phyloP scores from a whole-genome alignment of 805 yeast species.

The Candida koratica region DNA sequence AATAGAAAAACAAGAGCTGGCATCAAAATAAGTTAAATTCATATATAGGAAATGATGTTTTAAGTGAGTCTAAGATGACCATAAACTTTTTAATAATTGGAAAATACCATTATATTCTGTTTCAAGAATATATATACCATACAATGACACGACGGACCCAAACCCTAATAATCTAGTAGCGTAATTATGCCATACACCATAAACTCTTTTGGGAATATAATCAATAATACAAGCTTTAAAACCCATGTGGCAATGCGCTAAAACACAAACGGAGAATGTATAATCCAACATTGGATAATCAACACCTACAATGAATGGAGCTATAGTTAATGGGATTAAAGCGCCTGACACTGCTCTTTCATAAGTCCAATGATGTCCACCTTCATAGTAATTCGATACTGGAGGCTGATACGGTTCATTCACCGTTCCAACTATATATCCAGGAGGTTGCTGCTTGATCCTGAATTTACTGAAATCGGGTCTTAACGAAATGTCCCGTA shows the following conservation, averaged over 20 bases:
- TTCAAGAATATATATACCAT: constrained; percentile 80
- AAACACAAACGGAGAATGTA: constrained; percentile 55
- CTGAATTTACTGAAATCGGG: constrained; percentile 49
- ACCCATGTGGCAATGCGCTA: constrained; percentile 82
- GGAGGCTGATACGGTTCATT: constrained; percentile 84
- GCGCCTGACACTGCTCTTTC: constrained; percentile 70
- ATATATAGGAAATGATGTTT: constrained; percentile 1
- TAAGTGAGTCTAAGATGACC: constrained; percentile 34
- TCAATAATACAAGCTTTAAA: constrained; percentile 89
- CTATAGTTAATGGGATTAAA: constrained; percentile 69
- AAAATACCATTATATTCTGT: constrained; percentile 76
- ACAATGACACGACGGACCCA: constrained; percentile 67
- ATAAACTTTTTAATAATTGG: constrained; percentile 57
- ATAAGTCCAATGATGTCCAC: constrained; percentile 91
- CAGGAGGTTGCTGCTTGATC: constrained; percentile 78
- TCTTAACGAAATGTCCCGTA: constrained; percentile 22
- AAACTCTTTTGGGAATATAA: constrained; percentile 83
- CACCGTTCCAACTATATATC: constrained; percentile 86
- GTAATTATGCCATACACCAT: constrained; percentile 67
- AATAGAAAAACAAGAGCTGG: too few relatives aligned
- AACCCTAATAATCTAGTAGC: constrained; percentile 65
- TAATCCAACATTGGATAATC: constrained; percentile 70
- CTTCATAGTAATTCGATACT: constrained; percentile 57
- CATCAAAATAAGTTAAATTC: constrained; percentile 3
- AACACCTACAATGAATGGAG: constrained; percentile 76